Evolutionary conservation across 2,329 filamentous ascomycete species (phyloP).

Genomic region (Amylocarpus encephaloides): DNA sequence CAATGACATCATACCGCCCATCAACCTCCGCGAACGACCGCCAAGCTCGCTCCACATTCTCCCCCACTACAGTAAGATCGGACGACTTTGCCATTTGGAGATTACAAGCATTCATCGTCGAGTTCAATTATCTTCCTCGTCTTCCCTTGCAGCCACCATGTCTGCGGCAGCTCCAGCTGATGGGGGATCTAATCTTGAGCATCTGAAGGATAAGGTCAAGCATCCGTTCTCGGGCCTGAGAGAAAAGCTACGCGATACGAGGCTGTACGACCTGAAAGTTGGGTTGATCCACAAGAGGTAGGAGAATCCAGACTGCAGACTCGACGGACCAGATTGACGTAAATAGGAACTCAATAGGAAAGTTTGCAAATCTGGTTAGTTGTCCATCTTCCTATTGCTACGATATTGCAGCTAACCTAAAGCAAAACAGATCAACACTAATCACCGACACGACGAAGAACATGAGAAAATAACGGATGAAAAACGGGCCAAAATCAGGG

Average conservation of each 20-base stretch:
- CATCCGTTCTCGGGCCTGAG: slow-evolving; percentile 39
- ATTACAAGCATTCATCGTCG: too few relatives aligned
- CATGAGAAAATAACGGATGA: slow-evolving; percentile 80
- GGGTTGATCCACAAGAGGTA: slow-evolving; percentile 54
- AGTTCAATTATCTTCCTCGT: not conserved
- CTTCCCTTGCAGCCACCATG: slow-evolving; percentile 13
- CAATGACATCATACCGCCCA: too few relatives aligned
- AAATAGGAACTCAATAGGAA: slow-evolving; percentile 52
- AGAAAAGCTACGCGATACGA: slow-evolving; percentile 48
- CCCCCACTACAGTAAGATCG: too few relatives aligned
- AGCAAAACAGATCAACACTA: slow-evolving; percentile 58
- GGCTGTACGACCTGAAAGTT: slow-evolving; percentile 52
- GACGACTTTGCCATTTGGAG: too few relatives aligned
- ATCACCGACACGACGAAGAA: slow-evolving; percentile 89
- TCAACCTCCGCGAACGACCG: too few relatives aligned
- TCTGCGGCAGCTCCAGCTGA: slow-evolving; percentile 23
- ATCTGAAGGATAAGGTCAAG: slow-evolving; percentile 41
- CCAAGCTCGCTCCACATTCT: too few relatives aligned
- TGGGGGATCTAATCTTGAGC: slow-evolving; percentile 24
- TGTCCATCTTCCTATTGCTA: not conserved
- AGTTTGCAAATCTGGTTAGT: slow-evolving; percentile 54
- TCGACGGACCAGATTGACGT: not conserved
- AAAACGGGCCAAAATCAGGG: slow-evolving; percentile 66
- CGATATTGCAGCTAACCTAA: not conserved
- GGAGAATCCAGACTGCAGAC: slow-evolving; percentile 6